These are phyloP conservation scores for Coemansia sp. DNA, from an alignment of 192 early-diverging fungal species.

Conservation along the genomic window DNA sequence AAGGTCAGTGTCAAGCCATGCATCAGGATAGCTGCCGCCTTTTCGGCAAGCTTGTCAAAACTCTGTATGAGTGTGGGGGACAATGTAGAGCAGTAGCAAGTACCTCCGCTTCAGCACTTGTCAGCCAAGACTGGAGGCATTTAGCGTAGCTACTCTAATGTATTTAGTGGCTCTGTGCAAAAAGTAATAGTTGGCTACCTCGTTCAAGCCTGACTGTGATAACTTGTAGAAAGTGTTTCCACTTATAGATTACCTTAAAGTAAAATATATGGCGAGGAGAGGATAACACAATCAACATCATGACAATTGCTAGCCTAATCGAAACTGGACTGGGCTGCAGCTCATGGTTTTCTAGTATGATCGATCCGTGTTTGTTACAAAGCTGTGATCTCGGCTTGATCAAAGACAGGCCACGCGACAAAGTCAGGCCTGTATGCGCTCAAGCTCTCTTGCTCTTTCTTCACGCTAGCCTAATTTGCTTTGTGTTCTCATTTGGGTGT, in stretches of 20 bases:
- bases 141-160: background rate
- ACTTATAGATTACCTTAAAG: too few species aligned
- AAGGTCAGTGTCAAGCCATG: constrained; percentile 2
- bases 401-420: background rate
- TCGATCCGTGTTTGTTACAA: background rate
- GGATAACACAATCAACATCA: background rate
- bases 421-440: background rate
- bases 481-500: background rate
- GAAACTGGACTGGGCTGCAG: background rate
- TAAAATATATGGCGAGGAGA: too few species aligned
- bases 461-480: background rate
- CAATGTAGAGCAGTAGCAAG: background rate
- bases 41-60: background rate
- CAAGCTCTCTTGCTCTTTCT: background rate
- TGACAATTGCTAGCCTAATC: background rate
- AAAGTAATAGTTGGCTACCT: background rate
- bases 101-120: background rate
- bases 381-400: background rate
- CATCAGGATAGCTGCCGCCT: background rate
- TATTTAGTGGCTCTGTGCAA: background rate
- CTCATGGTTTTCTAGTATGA: background rate
- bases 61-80: background rate
- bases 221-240: background rate
- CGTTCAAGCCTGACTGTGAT: background rate
- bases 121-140: background rate